Base-by-base conservation (phyloP, 352 stramenopile genomes). In the Aphanomyces cochlioides region DNA sequence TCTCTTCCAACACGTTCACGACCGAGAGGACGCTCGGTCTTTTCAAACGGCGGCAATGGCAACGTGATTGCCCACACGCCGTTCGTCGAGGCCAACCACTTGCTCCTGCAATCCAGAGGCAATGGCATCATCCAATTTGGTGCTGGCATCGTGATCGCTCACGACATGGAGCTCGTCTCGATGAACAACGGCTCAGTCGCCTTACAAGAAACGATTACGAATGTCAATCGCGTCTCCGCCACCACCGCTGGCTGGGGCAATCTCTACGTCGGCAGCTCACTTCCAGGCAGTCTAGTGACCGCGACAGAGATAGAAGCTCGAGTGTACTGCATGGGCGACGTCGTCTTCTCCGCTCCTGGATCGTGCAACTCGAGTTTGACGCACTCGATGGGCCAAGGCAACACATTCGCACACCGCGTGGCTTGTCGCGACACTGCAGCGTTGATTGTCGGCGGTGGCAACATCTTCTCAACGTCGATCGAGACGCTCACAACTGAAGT, bases 31-130 rank as follows among this genome's bases (percentile, higher is more conserved):
- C 43, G 17, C 10, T n/a, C 10, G 43, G 92, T 84, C 10, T 90
- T 80, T 15, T 76, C 83, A 7, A 81, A 89, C 17, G 86, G 86
- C 5, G 80, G 81, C 13, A 85, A 80, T 47, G 28, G 28, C 28
- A 81, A 78, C 5, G 75, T 93, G n/a, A 80, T 93, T 5, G 86
- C 83, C 21, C 81, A 83, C 54, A 28, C 34, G 12, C 34, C 56
- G 21, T 78, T 89, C 47, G 73, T 72, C 0, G 78, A 89, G 69
- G 76, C 67, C 39, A 79, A 79, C 43, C 73, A 81, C 43, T n/a
- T 50, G 10, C 17, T 50, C 10, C 10, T 50, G 10, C 10, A 50
- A 50, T 12, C 43, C 10, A 12, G 43, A 12, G 43, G 43, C 43
- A 50, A 12, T 12, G 17, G 43, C 43, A 1, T n/a, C 43, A n/a